Evolutionary conservation across 1,284 basidiomycete species (phyloP).

Genomic region (Malassezia japonica): DNA sequence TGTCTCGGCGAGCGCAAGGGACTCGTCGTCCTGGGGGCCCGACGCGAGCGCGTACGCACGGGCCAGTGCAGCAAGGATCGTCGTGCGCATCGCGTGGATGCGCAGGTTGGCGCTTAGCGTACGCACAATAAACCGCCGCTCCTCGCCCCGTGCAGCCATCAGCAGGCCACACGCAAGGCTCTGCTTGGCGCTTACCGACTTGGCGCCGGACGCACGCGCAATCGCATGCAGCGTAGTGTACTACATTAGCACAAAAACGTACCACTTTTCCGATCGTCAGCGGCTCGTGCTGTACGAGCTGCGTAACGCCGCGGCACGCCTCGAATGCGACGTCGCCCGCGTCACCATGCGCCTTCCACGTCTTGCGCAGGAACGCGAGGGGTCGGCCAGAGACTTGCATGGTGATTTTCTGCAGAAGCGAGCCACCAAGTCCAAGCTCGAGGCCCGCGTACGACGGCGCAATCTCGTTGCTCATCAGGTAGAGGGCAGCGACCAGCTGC

Average conservation of each 20-base stretch:
- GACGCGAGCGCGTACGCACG: slow-evolving; percentile 66
- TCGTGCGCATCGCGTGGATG: slow-evolving; percentile 69
- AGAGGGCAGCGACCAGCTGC: slow-evolving; percentile 71
- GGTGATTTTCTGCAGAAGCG: slow-evolving; percentile 68
- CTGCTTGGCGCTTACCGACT: slow-evolving; percentile 66
- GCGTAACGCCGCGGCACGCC: slow-evolving; percentile 36
- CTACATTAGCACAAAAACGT: background rate
- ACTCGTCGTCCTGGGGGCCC: slow-evolving; percentile 30
- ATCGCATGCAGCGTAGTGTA: slow-evolving; percentile 49
- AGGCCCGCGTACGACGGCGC: slow-evolving; percentile 55
- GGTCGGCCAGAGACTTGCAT: slow-evolving; percentile 72
- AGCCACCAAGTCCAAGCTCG: slow-evolving; percentile 51
- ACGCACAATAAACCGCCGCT: slow-evolving; percentile 71
- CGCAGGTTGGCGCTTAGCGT: slow-evolving; percentile 72
- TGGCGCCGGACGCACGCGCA: slow-evolving; percentile 58
- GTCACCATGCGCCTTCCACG: slow-evolving; percentile 48
- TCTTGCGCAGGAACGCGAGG: slow-evolving; percentile 58
- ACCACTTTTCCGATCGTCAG: slow-evolving; percentile 41
- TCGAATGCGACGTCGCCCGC: slow-evolving; percentile 46
- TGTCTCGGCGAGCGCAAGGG: slow-evolving; percentile 29
- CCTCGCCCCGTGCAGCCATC: slow-evolving; percentile 74
- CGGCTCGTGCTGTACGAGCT: slow-evolving; percentile 35
- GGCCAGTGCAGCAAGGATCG: slow-evolving; percentile 72
- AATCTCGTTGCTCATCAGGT: slow-evolving; percentile 76
- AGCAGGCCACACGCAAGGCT: slow-evolving; percentile 70